Conservation (phyloP, 2,329 filamentous ascomycete species). For the Talaromyces atroroseus region DNA sequence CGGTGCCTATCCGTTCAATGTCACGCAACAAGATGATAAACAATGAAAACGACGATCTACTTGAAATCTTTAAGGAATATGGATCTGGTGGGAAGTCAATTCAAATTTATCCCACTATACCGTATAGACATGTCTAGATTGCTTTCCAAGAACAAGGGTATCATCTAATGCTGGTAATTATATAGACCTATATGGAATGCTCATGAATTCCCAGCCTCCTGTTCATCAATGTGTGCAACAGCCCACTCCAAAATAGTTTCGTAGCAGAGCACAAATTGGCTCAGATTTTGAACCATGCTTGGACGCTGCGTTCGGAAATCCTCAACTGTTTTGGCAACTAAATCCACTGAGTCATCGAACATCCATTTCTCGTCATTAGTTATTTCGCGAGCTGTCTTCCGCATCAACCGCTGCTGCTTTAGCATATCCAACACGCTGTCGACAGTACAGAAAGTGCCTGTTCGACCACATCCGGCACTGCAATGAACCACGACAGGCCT, state of each 20-base stretch:
- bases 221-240: conserved; percentile 22
- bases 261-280: conserved; percentile 94
- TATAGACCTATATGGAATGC: background rate
- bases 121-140: background rate
- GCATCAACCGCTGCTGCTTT: conserved; percentile 63
- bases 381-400: conserved; percentile 14
- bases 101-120: background rate
- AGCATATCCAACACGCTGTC: conserved; percentile 95
- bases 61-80: background rate
- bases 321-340: conserved; percentile 81
- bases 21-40: background rate
- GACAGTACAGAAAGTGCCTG: conserved; percentile 93
- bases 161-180: conserved; percentile 7
- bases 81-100: background rate
- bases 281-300: conserved; percentile 93
- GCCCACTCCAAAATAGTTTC: conserved; percentile 92
- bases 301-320: conserved; percentile 83
- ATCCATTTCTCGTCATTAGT: conserved; percentile 51
- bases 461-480: conserved; percentile 90
- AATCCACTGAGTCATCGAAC: conserved; percentile 63
- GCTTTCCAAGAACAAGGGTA: conserved; percentile 7
- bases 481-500: conserved; percentile 89
- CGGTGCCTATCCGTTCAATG: background rate
- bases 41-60: background rate
- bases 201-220: background rate